phyloP scores from a whole-genome alignment of 208 protist genomes.

The Naegleria gruberi region DNA sequence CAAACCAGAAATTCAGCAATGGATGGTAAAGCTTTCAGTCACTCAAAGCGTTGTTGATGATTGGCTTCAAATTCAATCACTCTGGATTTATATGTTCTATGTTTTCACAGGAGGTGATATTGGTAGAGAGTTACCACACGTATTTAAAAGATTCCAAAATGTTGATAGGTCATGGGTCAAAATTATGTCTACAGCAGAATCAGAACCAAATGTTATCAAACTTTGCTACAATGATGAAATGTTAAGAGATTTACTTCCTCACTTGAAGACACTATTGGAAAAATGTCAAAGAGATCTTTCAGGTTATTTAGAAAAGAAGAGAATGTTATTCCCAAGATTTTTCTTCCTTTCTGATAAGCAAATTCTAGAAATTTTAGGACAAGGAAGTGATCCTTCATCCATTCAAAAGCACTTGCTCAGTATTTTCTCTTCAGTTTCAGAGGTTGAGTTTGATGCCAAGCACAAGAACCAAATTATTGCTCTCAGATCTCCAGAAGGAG shows the following conservation, averaged over 20 bases:
- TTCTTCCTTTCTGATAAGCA: constrained; percentile 72
- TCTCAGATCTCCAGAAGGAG: constrained; percentile 42
- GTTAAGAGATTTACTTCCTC: constrained; percentile 47
- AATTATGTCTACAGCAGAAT: constrained; percentile 49
- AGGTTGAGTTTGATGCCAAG: constrained; percentile 47
- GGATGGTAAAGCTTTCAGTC: constrained; percentile 49
- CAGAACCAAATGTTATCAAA: constrained; percentile 46
- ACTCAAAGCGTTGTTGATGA: constrained; percentile 50
- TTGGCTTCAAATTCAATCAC: constrained; percentile 63
- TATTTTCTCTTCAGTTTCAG: constrained; percentile 56
- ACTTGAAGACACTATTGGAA: constrained; percentile 56
- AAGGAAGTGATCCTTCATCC: constrained; percentile 55
- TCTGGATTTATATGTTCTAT: constrained; percentile 65
- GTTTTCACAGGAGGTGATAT: constrained; percentile 60
- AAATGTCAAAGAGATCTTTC: constrained; percentile 61
- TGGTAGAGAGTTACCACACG: constrained; percentile 50
- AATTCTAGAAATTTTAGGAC: constrained; percentile 70
- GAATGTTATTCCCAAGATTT: constrained; percentile 72
- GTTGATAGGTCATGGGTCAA: constrained; percentile 64
- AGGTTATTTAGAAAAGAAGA: constrained; percentile 65
- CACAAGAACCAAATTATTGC: constrained; percentile 37
- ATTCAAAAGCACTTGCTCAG: constrained; percentile 59
- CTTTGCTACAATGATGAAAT: constrained; percentile 47
- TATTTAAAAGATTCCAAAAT: constrained; percentile 50
- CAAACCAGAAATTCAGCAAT: constrained; percentile 47